Percentiles rank a stretch among this genome's conserved stretches.
Conservation (phyloP, 202 grass and related monocot species). For the Bolboschoenoplectus hybrid region DNA sequence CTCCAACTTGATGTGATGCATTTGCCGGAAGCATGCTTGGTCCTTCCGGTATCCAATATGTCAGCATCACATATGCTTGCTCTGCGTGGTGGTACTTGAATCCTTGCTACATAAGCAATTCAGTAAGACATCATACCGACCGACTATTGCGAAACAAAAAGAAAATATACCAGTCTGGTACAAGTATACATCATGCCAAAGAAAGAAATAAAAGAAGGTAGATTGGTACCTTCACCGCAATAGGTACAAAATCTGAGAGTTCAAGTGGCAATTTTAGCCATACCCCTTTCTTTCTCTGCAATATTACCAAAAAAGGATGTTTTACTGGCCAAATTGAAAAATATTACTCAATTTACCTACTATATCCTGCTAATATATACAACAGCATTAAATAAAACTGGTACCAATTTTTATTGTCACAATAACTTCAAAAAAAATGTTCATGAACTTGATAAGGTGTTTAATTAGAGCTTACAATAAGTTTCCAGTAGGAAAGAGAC, state of each 20-base stretch:
- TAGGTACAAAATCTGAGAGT: constrained; percentile 72
- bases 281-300: constrained; percentile 93
- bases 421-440: background rate
- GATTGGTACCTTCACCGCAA: constrained; percentile 72
- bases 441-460: background rate
- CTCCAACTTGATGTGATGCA: constrained; percentile 94
- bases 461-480: constrained; percentile 48
- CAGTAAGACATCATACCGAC: background rate
- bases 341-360: background rate
- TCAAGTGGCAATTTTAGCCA: constrained; percentile 77
- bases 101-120: constrained; percentile 56
- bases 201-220: background rate
- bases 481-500: constrained; percentile 82
- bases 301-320: background rate
- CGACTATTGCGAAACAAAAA: background rate
- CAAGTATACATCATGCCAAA: background rate
- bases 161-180: constrained; percentile 6
- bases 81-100: constrained; percentile 99
- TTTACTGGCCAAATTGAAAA: background rate
- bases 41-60: constrained; percentile 92
- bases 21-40: constrained; percentile 84
- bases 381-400: background rate
- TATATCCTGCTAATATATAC: background rate
- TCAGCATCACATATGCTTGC: constrained; percentile 89
- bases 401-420: constrained; percentile 13